Evolutionary conservation across 495 filamentous ascomycete species (phyloP).

Genomic region (Durotheca rogersii): DNA sequence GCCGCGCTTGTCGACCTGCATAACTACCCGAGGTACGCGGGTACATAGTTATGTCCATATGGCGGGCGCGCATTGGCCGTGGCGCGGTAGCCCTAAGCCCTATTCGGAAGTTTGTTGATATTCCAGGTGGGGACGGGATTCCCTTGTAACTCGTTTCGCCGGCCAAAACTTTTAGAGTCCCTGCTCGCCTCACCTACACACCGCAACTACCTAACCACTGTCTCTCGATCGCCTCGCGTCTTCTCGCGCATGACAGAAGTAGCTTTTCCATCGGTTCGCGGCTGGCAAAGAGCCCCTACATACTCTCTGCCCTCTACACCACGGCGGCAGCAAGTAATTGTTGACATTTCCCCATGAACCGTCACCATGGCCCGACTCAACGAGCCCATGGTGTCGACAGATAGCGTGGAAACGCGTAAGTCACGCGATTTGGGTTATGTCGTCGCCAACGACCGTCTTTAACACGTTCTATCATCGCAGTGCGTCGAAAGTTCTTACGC

Average conservation of each 20-base stretch:
- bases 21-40: too few species aligned
- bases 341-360: slow-evolving; percentile 26
- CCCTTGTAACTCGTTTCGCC: slow-evolving; percentile 30
- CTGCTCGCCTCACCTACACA: slow-evolving; percentile 19
- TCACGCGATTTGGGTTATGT: too few species aligned
- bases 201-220: slow-evolving; percentile 8
- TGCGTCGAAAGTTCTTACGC: slow-evolving; percentile 81
- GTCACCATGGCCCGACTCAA: slow-evolving; percentile 86
- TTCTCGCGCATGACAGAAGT: neutral
- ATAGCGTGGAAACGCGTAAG: slow-evolving; percentile 81
- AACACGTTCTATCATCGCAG: slow-evolving; percentile 43
- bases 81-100: slow-evolving; percentile 8
- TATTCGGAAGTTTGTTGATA: slow-evolving; percentile 32
- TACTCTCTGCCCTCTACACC: slow-evolving; percentile 16
- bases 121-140: slow-evolving; percentile 23
- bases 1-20: too few species aligned
- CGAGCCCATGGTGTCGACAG: slow-evolving; percentile 67
- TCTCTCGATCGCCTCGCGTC: slow-evolving; percentile 15
- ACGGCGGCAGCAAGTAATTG: slow-evolving; percentile 21
- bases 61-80: neutral
- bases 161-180: slow-evolving; percentile 27
- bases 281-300: slow-evolving; percentile 3
- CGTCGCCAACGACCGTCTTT: too few species aligned
- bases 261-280: slow-evolving; percentile 16
- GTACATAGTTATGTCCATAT: neutral